Base-by-base conservation (phyloP, 768 basidiomycete species). In the Lentinus tigrinus region DNA sequence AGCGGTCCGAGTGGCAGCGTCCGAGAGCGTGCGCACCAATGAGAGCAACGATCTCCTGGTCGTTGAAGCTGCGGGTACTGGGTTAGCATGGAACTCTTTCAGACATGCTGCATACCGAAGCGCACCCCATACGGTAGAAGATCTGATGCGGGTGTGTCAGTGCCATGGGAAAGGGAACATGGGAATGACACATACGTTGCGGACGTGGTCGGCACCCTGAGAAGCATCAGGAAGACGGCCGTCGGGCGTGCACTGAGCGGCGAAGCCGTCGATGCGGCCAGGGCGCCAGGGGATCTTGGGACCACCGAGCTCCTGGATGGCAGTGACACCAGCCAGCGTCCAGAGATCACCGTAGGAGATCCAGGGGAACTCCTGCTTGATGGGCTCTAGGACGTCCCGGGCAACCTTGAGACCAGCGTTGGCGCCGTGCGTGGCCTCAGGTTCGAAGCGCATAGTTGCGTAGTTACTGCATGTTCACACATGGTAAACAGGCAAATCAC, bases 381-480 rank as follows among this genome's bases (percentile, higher is more conserved):
- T 73, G 56, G 89, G 81, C 69, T 97, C 91, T 84, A 98, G 87
- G 57, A 91, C 72, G 5, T 72, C 79, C 56, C 96, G 91, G 39
- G 93, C 95, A 54, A 93, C 70, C 59, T 88, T 74, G 54, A 96
- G 79, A 26, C 94, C 94, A 26, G 84, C 84, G 73, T 96, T 96
- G 49, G 93, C 94, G 36, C 78, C 84, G 69, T 98, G 94, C 27
- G 80, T 70, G 11, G 94, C 70, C 71, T 98, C 96, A 39, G 96
- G 91, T 53, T 85, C 83, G 74, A 98, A 99, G 55, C 96, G 90
- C 96, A 99, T 99, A 23, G 96, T 98, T 2, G 97, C 96, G 64
- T 93, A 95, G 82, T 99, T 98, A 80, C 92, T 89, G 69, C 17
- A 53, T n/a, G 31, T 42, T 26, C 44, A 47, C 24, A 53, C 24